Evolutionary conservation across 331 rosid genomes (phyloP).

Genomic region (Dryas integrifolia): DNA sequence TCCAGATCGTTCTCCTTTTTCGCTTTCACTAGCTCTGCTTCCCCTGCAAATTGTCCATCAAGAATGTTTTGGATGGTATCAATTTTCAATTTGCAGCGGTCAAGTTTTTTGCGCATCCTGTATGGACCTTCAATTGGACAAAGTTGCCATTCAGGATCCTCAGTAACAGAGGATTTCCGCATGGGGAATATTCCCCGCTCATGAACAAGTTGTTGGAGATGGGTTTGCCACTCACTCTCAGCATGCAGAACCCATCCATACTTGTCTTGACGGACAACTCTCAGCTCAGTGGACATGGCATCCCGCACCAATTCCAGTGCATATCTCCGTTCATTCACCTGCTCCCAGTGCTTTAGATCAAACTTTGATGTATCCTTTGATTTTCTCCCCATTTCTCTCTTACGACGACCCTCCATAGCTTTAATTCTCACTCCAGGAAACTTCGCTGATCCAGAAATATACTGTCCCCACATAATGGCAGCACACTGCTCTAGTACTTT

Average conservation of each 20-base stretch:
- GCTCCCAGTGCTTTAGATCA: constrained; percentile 92
- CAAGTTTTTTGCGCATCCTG: constrained; percentile 97
- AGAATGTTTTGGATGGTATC: constrained; percentile 79
- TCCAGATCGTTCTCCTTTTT: constrained; percentile 48
- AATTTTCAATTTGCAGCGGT: constrained; percentile 73
- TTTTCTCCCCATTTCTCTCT: constrained; percentile 87
- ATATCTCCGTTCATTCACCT: constrained; percentile 89
- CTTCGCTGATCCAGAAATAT: constrained; percentile 81
- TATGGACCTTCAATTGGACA: constrained; percentile 99
- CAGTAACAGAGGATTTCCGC: constrained; percentile 48
- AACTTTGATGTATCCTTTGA: constrained; percentile 75
- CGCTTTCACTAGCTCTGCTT: constrained; percentile 47
- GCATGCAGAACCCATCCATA: constrained; percentile 99
- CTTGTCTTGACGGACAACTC: constrained; percentile 98
- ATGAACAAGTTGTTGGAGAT: constrained; percentile 94
- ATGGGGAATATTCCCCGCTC: constrained; percentile 91
- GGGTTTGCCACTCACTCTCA: constrained; percentile 98
- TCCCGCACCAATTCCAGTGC: constrained; percentile 94
- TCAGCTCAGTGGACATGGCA: constrained; percentile 89
- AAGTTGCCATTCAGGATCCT: constrained; percentile 89
- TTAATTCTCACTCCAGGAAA: constrained; percentile 98
- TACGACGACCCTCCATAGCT: constrained; percentile 93
- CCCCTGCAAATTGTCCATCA: constrained; percentile 68
- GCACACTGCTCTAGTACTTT: constrained; percentile 94
- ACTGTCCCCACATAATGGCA: constrained; percentile 95